Evolutionary conservation across 139 green algal species (phyloP).

Genomic region (Medakamo hakoo): DNA sequence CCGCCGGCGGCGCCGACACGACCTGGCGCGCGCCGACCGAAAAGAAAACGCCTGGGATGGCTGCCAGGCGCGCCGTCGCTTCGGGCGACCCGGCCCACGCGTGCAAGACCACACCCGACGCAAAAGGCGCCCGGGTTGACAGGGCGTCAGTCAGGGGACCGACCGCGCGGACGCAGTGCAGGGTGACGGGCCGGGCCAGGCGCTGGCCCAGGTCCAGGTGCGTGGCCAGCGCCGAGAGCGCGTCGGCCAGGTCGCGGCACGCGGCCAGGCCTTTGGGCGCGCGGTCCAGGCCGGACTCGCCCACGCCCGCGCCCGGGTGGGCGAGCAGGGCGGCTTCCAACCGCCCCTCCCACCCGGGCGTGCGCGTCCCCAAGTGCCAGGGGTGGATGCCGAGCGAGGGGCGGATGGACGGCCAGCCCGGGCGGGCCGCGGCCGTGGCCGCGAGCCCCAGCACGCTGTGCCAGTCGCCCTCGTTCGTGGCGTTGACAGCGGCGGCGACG

Average conservation of each 20-base stretch:
- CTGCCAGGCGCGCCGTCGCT: background rate
- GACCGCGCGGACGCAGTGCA: background rate
- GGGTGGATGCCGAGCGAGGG: background rate
- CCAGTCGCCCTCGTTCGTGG: background rate
- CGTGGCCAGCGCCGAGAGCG: background rate
- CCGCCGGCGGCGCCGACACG: background rate
- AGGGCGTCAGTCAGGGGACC: background rate
- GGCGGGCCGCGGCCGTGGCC: background rate
- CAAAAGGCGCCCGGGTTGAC: background rate
- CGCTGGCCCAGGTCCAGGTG: background rate
- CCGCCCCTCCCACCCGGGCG: background rate
- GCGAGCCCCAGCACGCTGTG: background rate
- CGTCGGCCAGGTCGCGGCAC: no score
- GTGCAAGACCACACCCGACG: background rate
- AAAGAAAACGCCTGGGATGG: background rate
- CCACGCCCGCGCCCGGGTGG: background rate
- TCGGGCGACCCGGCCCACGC: background rate
- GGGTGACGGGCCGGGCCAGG: background rate
- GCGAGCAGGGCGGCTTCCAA: background rate
- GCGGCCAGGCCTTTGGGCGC: no score
- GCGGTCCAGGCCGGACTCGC: background rate
- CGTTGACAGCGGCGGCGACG: background rate
- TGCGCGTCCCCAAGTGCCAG: background rate
- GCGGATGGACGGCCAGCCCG: background rate
- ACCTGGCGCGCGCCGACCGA: background rate